Evolutionary conservation across 768 basidiomycete genomes (phyloP).

Genomic region (Suillus lakei): DNA sequence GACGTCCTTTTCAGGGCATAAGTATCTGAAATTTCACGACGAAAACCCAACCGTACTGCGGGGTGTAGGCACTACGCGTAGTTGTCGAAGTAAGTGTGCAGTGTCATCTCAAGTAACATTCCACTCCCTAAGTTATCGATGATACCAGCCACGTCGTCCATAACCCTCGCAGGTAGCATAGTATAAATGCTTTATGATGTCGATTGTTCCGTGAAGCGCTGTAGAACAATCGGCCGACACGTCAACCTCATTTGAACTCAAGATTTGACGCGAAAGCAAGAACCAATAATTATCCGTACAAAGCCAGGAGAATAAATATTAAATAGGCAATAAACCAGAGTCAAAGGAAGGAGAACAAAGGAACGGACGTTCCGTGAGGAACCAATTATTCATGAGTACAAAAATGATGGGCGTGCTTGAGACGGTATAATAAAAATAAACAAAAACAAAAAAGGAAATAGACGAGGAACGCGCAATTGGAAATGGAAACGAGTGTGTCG

Average conservation of each 20-base stretch:
- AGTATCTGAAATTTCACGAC: too few species aligned
- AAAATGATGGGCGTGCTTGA: too few species aligned
- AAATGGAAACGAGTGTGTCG: not conserved
- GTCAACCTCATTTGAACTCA: too few species aligned
- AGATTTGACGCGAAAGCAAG: not conserved
- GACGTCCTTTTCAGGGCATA: too few species aligned
- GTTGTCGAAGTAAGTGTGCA: not conserved
- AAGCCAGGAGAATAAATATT: not conserved
- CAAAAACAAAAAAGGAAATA: not conserved
- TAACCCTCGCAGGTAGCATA: too few species aligned
- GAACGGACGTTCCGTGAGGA: not conserved
- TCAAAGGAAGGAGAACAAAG: not conserved
- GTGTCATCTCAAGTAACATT: not conserved
- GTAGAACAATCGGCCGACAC: too few species aligned
- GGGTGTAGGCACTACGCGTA: not conserved
- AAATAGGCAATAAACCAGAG: not conserved
- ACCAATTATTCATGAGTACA: not conserved
- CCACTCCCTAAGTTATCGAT: not conserved
- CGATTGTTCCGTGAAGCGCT: too few species aligned
- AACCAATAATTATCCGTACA: not conserved
- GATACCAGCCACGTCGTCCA: too few species aligned
- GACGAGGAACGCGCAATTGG: not conserved
- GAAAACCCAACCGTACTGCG: not conserved
- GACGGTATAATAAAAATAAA: not conserved
- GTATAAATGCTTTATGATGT: too few species aligned